A percentile compares a stretch with the other conserved stretches of the same genome.
Conservation (phyloP, 1,284 basidiomycete species). For the Trichosporon ovoides region DNA sequence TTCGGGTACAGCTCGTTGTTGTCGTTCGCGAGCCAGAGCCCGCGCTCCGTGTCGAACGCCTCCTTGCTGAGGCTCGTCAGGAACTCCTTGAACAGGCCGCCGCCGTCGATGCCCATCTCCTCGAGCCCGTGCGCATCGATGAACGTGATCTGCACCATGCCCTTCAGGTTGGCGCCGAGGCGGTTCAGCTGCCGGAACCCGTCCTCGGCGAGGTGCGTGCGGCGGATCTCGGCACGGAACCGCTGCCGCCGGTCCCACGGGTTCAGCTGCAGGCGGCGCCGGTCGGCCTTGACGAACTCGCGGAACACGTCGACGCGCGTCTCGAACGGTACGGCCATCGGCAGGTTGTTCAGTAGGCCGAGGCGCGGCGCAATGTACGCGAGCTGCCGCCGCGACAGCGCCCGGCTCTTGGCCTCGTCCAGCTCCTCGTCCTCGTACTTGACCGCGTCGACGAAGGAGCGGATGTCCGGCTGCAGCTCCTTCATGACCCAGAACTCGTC, state of each 20-base stretch:
- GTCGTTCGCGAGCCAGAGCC: constrained; percentile 84
- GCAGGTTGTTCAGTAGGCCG: constrained; percentile 89
- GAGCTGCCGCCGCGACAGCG: constrained; percentile 56
- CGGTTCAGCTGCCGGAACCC: constrained; percentile 66
- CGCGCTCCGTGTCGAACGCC: constrained; percentile 89
- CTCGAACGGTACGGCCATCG: constrained; percentile 92
- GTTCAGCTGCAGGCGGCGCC: constrained; percentile 28
- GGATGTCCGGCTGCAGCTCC: constrained; percentile 60
- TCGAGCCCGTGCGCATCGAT: constrained; percentile 64
- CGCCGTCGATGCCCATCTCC: constrained; percentile 63
- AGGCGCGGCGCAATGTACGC: constrained; percentile 75
- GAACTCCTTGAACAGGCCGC: constrained; percentile 97
- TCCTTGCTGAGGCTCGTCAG: constrained; percentile 88
- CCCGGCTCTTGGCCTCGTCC: constrained; percentile 18
- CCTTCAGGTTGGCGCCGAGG: constrained; percentile 68
- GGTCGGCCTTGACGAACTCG: constrained; percentile 59
- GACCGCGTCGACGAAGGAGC: constrained; percentile 84
- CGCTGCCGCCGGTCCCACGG: constrained; percentile 19
- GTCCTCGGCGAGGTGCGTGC: constrained; percentile 75
- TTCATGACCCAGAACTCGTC: constrained; percentile 80
- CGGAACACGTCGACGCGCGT: constrained; percentile 84
- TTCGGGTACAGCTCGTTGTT: constrained; percentile 94
- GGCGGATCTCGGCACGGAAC: constrained; percentile 59
- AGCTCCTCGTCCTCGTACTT: constrained; percentile 58
- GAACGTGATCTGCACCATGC: constrained; percentile 77